phyloP scores from a whole-genome alignment of 2,329 filamentous ascomycete species.

The Claviceps fusiformis region DNA sequence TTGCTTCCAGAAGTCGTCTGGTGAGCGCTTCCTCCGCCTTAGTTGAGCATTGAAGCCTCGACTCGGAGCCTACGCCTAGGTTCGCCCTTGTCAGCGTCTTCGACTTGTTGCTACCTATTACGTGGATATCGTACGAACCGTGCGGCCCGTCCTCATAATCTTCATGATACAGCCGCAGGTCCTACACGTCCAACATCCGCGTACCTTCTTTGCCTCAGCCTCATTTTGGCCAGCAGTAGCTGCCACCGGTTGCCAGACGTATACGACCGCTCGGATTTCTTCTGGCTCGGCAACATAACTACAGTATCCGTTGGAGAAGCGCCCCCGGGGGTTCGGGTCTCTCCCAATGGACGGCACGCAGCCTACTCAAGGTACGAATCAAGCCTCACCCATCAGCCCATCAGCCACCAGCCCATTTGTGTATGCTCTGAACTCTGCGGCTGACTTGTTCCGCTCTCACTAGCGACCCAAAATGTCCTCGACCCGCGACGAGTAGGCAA shows the following conservation, averaged over 20 bases:
- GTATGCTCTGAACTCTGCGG: neutral
- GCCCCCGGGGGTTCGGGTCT: slow-evolving; percentile 10
- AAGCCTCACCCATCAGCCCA: neutral
- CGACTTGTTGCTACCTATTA: neutral
- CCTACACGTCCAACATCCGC: neutral
- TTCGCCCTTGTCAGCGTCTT: neutral
- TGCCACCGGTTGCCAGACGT: neutral
- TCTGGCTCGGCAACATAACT: neutral
- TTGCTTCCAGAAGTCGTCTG: too few species aligned
- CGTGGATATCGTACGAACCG: too few species aligned
- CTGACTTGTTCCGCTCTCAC: neutral
- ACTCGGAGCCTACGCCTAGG: too few species aligned
- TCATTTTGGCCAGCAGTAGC: neutral
- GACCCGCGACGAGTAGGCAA: slow-evolving; percentile 69
- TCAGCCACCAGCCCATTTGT: neutral
- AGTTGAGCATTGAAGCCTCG: too few species aligned
- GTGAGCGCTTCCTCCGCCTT: too few species aligned
- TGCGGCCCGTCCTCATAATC: neutral
- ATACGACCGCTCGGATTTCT: neutral
- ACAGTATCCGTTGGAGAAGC: neutral
- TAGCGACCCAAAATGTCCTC: slow-evolving; percentile 33
- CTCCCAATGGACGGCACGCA: slow-evolving; percentile 31
- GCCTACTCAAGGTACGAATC: slow-evolving; percentile 26
- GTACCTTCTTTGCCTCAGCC: neutral
- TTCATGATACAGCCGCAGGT: neutral